A percentile compares a stretch with the other conserved stretches of the same genome.
These are phyloP conservation scores for Quercus lobata DNA, from an alignment of 331 rosid genomes.

Conservation along the genomic window DNA sequence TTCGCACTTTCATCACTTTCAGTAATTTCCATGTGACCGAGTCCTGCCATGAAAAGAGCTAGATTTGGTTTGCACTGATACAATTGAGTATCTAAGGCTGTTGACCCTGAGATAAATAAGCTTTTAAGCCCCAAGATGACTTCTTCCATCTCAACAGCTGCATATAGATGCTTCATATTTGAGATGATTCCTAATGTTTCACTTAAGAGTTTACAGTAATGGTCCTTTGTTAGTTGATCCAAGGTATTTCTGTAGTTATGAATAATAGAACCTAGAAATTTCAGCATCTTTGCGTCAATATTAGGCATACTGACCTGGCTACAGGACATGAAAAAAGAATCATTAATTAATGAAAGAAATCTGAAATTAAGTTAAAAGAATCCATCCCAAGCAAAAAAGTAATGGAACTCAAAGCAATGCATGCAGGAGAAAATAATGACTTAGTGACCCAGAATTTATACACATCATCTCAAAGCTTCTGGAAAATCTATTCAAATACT, in stretches of 20 bases:
- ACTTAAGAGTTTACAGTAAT: conserved; percentile 50
- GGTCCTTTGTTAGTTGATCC: conserved; percentile 51
- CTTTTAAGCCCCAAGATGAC: conserved; percentile 57
- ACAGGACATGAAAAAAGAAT: conserved; percentile 29
- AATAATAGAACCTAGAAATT: conserved; percentile 51
- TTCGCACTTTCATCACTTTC: conserved; percentile 51
- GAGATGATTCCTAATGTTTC: conserved; percentile 70
- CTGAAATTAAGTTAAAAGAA: neutral
- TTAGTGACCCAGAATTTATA: neutral
- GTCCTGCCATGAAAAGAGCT: conserved; percentile 71
- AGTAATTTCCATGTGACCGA: conserved; percentile 54
- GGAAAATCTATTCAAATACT: neutral
- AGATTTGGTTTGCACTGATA: conserved; percentile 76
- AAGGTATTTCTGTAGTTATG: conserved; percentile 43
- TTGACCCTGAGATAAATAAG: conserved; percentile 62
- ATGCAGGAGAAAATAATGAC: neutral
- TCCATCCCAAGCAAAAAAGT: neutral
- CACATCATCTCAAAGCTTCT: neutral
- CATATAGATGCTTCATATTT: conserved; percentile 46
- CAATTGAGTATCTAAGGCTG: conserved; percentile 34
- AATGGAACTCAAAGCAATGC: neutral
- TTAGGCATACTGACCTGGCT: conserved; percentile 48
- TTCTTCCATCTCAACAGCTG: conserved; percentile 54
- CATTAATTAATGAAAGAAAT: neutral
- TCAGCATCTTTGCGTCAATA: conserved; percentile 56